Percentiles rank a stretch among this genome's conserved stretches.
Evolutionary conservation across 331 rosid species (phyloP).

Genomic region (Saraca asoca): DNA sequence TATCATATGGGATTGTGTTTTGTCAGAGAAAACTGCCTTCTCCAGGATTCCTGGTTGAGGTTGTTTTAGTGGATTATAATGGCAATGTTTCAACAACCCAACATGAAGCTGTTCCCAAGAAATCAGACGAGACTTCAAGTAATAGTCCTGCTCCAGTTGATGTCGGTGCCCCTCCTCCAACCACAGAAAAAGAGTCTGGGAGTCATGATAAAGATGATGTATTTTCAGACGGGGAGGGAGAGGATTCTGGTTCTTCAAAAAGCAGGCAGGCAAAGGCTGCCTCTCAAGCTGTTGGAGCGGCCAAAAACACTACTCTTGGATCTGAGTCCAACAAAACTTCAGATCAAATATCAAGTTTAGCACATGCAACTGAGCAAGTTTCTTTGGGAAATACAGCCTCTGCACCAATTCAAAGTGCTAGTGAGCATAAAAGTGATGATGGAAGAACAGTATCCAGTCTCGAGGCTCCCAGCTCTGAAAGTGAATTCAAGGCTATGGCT

Average conservation of each 20-base stretch:
- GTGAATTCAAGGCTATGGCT: conserved; percentile 99
- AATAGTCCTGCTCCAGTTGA: conserved; percentile 49
- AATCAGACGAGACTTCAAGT: conserved; percentile 70
- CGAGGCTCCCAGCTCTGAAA: conserved; percentile 58
- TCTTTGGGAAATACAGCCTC: conserved; percentile 57
- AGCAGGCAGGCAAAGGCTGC: conserved; percentile 55
- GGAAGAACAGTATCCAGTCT: conserved; percentile 43
- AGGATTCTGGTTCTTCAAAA: conserved; percentile 65
- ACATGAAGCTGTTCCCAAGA: conserved; percentile 49
- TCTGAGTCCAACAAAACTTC: conserved; percentile 47
- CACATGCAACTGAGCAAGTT: conserved; percentile 64
- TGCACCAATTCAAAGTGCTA: conserved; percentile 33
- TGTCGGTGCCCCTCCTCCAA: conserved; percentile 36
- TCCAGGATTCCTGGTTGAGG: conserved; percentile 94
- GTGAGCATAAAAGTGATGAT: conserved; percentile 50
- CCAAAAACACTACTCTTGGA: conserved; percentile 38
- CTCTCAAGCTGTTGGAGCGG: conserved; percentile 49
- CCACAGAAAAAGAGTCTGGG: conserved; percentile 42
- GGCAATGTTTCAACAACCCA: conserved; percentile 45
- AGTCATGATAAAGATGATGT: conserved; percentile 74
- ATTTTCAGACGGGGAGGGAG: conserved; percentile 82
- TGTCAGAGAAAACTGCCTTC: conserved; percentile 93
- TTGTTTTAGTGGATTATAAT: conserved; percentile 73
- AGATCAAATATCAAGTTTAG: conserved; percentile 53
- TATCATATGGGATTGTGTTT: conserved; percentile 19